phyloP scores from a whole-genome alignment of 345 rosid genomes.

The Murraya paniculata region DNA sequence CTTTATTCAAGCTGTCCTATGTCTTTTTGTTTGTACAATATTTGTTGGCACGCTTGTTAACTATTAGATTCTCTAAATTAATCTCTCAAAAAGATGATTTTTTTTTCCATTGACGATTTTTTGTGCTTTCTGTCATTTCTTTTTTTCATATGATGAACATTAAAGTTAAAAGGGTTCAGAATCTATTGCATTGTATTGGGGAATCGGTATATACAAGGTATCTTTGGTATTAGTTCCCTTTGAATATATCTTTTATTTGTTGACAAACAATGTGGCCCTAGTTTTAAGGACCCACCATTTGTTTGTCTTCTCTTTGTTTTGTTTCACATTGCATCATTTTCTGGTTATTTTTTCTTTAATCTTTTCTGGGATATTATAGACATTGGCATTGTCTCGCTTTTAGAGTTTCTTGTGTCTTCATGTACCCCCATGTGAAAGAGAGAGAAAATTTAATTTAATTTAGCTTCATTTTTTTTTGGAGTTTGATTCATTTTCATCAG shows the following conservation, averaged over 20 bases:
- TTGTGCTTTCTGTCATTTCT: not conserved
- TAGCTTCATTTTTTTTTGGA: too few relatives aligned
- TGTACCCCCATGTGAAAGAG: constrained; percentile 17
- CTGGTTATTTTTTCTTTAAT: constrained; percentile 7
- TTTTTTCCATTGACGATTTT: not conserved
- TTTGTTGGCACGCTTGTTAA: not conserved
- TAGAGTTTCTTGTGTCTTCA: constrained; percentile 5
- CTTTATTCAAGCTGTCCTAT: not conserved
- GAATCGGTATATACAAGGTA: not conserved
- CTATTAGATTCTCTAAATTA: not conserved
- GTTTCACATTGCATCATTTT: not conserved
- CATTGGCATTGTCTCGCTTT: not conserved
- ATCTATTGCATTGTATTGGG: not conserved
- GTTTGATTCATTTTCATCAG: not conserved
- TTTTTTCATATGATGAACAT: not conserved
- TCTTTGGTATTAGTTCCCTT: not conserved
- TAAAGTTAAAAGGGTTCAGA: not conserved
- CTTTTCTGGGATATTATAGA: constrained; percentile 1
- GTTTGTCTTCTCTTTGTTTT: constrained; percentile 4
- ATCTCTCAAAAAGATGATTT: not conserved
- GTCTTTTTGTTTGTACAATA: not conserved
- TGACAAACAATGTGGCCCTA: not conserved
- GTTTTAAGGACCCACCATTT: constrained; percentile 12
- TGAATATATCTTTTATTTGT: not conserved
- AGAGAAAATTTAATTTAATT: not conserved